Percentiles rank a stretch among this genome's conserved stretches.
phyloP scores from a whole-genome alignment of 345 rosid genomes.

The Boechera stricta region DNA sequence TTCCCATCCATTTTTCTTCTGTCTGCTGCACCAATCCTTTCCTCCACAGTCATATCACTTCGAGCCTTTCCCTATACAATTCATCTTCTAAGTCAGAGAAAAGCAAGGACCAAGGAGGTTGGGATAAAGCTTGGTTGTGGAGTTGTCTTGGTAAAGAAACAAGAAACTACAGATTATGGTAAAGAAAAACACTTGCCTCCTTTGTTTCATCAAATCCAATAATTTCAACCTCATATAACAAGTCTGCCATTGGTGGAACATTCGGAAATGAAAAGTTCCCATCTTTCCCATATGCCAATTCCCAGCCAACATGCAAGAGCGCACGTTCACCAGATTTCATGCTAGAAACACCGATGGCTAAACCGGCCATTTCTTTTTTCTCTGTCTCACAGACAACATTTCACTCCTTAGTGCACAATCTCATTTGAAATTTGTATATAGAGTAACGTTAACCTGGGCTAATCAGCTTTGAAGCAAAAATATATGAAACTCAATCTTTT shows the following conservation, averaged over 20 bases:
- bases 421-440: not conserved
- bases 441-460: not conserved
- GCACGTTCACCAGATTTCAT: conserved; percentile 96
- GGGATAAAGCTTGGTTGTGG: conserved; percentile 5
- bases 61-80: conserved; percentile 82
- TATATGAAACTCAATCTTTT: not conserved
- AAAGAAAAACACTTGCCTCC: conserved; percentile 63
- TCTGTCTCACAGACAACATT: conserved; percentile 53
- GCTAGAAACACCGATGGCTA: conserved; percentile 81
- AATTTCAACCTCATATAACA: conserved; percentile 87
- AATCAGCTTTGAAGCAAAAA: conserved; percentile 3
- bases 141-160: conserved; percentile 10
- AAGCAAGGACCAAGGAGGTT: not conserved
- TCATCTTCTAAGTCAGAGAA: conserved; percentile 24
- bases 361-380: conserved; percentile 89
- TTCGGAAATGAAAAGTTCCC: conserved; percentile 96
- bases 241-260: conserved; percentile 91
- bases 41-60: conserved; percentile 97
- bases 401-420: conserved; percentile 22
- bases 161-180: conserved; percentile 7
- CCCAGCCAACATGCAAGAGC: conserved; percentile 82
- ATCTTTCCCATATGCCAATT: conserved; percentile 91
- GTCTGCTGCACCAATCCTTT: conserved; percentile 92
- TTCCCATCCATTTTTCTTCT: conserved; percentile 96
- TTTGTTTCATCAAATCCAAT: conserved; percentile 96